Base-by-base conservation (phyloP, 2,329 filamentous ascomycete species). In the Sporothrix luriei region DNA sequence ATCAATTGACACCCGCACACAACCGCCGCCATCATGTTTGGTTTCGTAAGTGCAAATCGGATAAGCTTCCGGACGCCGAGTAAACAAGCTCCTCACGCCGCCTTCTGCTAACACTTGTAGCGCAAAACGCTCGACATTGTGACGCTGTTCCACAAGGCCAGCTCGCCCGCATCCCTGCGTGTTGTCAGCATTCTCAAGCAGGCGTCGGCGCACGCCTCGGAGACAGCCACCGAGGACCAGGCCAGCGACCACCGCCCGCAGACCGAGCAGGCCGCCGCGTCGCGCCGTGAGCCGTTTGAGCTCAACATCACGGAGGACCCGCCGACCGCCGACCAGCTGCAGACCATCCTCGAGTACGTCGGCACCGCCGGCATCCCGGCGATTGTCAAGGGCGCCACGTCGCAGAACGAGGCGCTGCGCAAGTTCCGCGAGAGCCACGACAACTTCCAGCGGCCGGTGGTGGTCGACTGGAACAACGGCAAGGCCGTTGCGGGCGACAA, bases 381-480 rank as follows among this genome's bases (percentile, higher is more conserved):
- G 46, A 80, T 98, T 33, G 84, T 99, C 67, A 84, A 88, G 75
- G 94, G 92, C 6, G 94, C 95, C 5, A 85, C 80, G 29, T 87
- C 88, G 73, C 86, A 90, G 76, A 85, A 86, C 72, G 94, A 97
- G 79, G 95, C 94, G 2, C 74, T 97, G 77, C 90, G 86, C 80
- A 91, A 87, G 80, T 88, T 96, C 76, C 91, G 90, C 79, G 84
- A 90, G 80, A 89, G 86, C 79, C 80, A 82, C 1, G 84, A 88
- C 40, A 87, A 79, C 75, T 94, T 98, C 79, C 82, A 90, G 75
- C 82, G 90, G 74, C 94, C 94, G 33, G 81, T 97, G 78, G 92
- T 90, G 70, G 94, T 98, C 67, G 94, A 98, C 78, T 98, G 95
- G 95, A 92, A 91, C 78, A 94, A 94, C 78, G 95, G 94, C 73